Conservation (phyloP, 495 filamentous ascomycete genomes). For the Terfezia boudieri region DNA sequence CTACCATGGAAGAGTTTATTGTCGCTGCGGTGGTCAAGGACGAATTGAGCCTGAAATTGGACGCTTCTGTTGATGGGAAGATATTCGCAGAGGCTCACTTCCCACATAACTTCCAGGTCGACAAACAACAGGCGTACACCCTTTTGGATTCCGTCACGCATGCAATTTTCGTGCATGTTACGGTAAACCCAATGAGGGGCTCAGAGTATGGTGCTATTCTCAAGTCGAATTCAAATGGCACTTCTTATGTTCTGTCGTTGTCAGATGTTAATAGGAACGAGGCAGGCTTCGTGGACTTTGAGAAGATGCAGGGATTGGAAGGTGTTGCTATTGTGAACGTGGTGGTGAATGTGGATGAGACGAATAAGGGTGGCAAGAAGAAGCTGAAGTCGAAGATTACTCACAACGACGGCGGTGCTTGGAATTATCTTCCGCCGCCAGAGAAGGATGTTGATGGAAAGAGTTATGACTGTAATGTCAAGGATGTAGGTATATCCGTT, state of each 20-base stretch:
- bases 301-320: constrained; percentile 79
- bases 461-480: constrained; percentile 39
- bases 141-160: constrained; percentile 83
- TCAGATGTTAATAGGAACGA: constrained; percentile 53
- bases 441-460: constrained; percentile 45
- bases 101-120: constrained; percentile 56
- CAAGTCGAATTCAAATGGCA: constrained; percentile 96
- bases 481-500: constrained; percentile 15
- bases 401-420: constrained; percentile 84
- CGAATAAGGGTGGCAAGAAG: constrained; percentile 41
- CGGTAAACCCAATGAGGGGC: constrained; percentile 35
- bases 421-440: constrained; percentile 50
- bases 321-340: constrained; percentile 73
- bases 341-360: constrained; percentile 45
- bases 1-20: constrained; percentile 86
- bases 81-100: constrained; percentile 68
- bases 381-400: constrained; percentile 73
- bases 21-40: constrained; percentile 57
- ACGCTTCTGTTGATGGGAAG: constrained; percentile 61
- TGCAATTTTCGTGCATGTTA: constrained; percentile 79
- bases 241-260: constrained; percentile 68
- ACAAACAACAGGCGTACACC: constrained; percentile 61
- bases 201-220: constrained; percentile 64
- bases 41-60: constrained; percentile 45
- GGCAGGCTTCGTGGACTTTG: constrained; percentile 71